Base-by-base conservation (phyloP, 352 stramenopile species). In the Globisporangium camurandrum region DNA sequence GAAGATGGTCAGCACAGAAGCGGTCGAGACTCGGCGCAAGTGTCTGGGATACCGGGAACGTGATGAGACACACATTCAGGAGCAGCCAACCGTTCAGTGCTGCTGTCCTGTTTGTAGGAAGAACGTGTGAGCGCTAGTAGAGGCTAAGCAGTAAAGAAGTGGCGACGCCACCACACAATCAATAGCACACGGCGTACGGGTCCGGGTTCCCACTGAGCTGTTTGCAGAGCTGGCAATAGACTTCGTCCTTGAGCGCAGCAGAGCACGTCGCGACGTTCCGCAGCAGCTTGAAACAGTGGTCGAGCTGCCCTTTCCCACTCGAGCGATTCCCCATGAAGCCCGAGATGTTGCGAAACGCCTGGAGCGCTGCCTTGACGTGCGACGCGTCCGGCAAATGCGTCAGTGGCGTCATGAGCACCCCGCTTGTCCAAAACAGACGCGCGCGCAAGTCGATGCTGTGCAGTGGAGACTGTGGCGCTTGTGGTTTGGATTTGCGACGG, bases 221-320 rank as follows among this genome's bases (percentile, higher is more conserved):
- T 49, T 93, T 93, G 66, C 71, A 77, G 4, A 93, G 54, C 58
- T 93, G 81, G 41, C 76, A 88, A 62, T 84, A 93, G 11, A 87
- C 69, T 61, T 93, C 81, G 54, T 93, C 73, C 43, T 86, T 80
- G 36, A 93, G 63, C 42, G 69, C 61, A 2, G 71, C 57, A 1
- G 75, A 67, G 9, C 60, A 48, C 8, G 64, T 62, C 56, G 89
- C 65, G 27, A 86, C 71, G 46, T 86, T 86, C 37, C 67, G 66
- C 22, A 92, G 46, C 17, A 92, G 64, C 57, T 92, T 90, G 53
- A 74, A 77, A 41, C 69, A 83, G 56, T 92, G 78, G 43, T 83
- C 74, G 34, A 79, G 63, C 33, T 78, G 59, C 6, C 64, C 68
- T 39, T 89, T 88, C 17, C 69, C 67, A 41, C 62, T 80, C 26